These are phyloP conservation scores for Lunasporangiospora selenospora DNA, from an alignment of 192 early-diverging fungal species.

Conservation along the genomic window DNA sequence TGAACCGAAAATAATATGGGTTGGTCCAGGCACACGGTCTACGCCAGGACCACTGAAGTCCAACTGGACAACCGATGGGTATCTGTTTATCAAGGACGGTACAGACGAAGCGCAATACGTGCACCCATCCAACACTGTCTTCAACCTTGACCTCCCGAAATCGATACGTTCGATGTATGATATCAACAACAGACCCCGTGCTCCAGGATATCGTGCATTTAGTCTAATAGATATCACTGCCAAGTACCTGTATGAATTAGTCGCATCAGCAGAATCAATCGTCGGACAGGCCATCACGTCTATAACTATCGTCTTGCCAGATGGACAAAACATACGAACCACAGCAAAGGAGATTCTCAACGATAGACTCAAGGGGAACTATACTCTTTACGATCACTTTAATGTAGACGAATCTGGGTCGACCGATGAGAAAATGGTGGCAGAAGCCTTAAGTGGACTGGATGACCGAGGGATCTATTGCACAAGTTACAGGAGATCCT, in stretches of 20 bases:
- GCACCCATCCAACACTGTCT: slow-evolving; percentile 12
- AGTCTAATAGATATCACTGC: slow-evolving; percentile 7
- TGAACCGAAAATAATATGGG: slow-evolving; percentile 9
- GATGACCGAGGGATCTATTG: not conserved
- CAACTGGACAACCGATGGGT: slow-evolving; percentile 20
- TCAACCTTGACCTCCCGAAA: slow-evolving; percentile 11
- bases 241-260: slow-evolving; percentile 5
- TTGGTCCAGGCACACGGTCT: slow-evolving; percentile 13
- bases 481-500: not conserved
- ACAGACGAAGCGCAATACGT: slow-evolving; percentile 6
- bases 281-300: not conserved
- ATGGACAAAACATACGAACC: slow-evolving; percentile 10
- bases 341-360: not conserved
- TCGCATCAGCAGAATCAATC: slow-evolving; percentile 3
- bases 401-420: not conserved
- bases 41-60: slow-evolving; percentile 3
- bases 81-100: slow-evolving; percentile 8
- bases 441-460: not conserved
- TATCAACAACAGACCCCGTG: slow-evolving; percentile 2
- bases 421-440: not conserved
- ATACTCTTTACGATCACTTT: not conserved
- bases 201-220: slow-evolving; percentile 4
- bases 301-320: not conserved
- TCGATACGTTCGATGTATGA: not conserved
- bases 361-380: not conserved